Percentiles rank a stretch among this genome's conserved stretches.
Conservation (phyloP, 1,139 yeast species). For the Neolecta irregularis region DNA sequence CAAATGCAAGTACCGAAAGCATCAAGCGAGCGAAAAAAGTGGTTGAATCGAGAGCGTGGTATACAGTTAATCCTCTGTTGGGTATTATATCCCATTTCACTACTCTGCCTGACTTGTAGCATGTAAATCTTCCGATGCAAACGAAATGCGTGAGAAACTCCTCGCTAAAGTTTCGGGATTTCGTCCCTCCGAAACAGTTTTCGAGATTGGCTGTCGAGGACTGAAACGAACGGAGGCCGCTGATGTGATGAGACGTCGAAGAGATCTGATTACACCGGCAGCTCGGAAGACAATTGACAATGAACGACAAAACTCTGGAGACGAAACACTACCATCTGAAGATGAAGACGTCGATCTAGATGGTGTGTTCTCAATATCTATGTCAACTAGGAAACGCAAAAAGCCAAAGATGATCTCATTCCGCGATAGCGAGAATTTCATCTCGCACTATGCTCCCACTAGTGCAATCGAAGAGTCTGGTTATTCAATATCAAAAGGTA, state of each 20-base stretch:
- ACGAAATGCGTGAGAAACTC: slow-evolving; percentile 41
- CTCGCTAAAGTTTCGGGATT: slow-evolving; percentile 57
- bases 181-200: slow-evolving; percentile 71
- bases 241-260: slow-evolving; percentile 69
- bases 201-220: slow-evolving; percentile 44
- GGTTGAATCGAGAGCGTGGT: slow-evolving; percentile 67
- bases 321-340: slow-evolving; percentile 8
- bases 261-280: slow-evolving; percentile 61
- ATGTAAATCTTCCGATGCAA: slow-evolving; percentile 13
- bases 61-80: slow-evolving; percentile 64
- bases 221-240: slow-evolving; percentile 56
- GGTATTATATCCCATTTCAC: slow-evolving; percentile 37
- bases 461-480: slow-evolving; percentile 75
- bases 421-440: slow-evolving; percentile 69
- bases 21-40: slow-evolving; percentile 73
- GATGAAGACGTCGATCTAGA: slow-evolving; percentile 23
- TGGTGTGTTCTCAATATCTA: slow-evolving; percentile 18
- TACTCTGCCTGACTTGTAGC: slow-evolving; percentile 4
- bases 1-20: slow-evolving; percentile 73
- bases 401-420: slow-evolving; percentile 32
- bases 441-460: slow-evolving; percentile 82
- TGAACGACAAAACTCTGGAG: slow-evolving; percentile 56
- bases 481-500: slow-evolving; percentile 25
- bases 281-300: slow-evolving; percentile 38
- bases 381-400: slow-evolving; percentile 19